Percentiles rank a stretch among this genome's conserved stretches.
Conservation (phyloP, 352 stramenopile species). For the Globisporangium cederbergense region DNA sequence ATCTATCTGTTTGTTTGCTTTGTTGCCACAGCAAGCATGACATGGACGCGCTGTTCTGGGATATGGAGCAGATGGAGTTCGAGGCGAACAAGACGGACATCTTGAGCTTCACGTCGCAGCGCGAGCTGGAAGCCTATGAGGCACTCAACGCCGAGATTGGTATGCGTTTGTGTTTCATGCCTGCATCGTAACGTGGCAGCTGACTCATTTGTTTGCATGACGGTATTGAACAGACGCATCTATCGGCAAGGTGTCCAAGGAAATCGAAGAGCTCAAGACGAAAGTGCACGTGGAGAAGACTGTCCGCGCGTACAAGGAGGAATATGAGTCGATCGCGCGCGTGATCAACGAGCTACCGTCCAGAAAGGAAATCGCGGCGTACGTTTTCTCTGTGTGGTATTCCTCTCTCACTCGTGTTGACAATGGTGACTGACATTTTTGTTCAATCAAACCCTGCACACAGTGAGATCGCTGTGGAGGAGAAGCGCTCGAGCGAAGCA, state of each 20-base stretch:
- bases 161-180: constrained; percentile 14
- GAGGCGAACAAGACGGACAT: constrained; percentile 82
- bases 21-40: constrained; percentile 45
- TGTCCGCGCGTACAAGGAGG: constrained; percentile 82
- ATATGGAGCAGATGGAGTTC: constrained; percentile 82
- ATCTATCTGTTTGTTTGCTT: background rate
- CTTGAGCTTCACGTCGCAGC: constrained; percentile 76
- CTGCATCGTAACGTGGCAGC: background rate
- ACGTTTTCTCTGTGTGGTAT: constrained; percentile 14
- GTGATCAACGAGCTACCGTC: constrained; percentile 83
- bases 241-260: constrained; percentile 52
- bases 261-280: constrained; percentile 79
- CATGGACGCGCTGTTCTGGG: constrained; percentile 78
- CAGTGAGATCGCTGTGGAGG: constrained; percentile 55
- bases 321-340: constrained; percentile 83
- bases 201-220: background rate
- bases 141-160: constrained; percentile 75
- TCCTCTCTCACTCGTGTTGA: background rate
- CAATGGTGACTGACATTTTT: background rate
- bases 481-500: constrained; percentile 56
- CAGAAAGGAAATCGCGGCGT: constrained; percentile 49
- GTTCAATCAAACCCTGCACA: background rate
- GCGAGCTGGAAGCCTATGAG: constrained; percentile 81
- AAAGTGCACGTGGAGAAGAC: constrained; percentile 75
- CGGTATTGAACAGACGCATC: constrained; percentile 37